Conservation (phyloP, 1,139 yeast species). For the Tardiomyces depauwii region DNA sequence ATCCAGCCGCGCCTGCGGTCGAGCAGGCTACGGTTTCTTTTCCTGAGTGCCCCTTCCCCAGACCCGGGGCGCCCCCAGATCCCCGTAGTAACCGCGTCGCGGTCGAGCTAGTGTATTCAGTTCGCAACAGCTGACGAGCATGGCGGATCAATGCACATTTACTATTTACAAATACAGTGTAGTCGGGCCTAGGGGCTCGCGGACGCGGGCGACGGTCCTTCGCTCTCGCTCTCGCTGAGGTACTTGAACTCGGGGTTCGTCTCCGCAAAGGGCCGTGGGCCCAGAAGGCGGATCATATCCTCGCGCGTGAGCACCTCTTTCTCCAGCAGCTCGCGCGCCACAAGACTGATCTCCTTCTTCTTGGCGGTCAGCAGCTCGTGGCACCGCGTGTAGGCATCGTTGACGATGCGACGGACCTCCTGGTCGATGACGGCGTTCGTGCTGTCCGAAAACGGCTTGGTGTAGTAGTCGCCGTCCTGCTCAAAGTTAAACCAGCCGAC, state of each 20-base stretch:
- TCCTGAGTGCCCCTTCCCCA: too few relatives aligned
- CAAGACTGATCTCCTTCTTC: constrained; percentile 61
- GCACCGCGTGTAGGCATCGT: constrained; percentile 67
- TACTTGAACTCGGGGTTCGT: constrained; percentile 89
- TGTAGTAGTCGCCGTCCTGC: constrained; percentile 43
- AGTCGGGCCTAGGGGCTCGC: too few relatives aligned
- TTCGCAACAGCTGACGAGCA: too few relatives aligned
- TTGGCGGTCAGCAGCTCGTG: constrained; percentile 56
- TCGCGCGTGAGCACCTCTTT: constrained; percentile 86
- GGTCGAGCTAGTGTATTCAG: too few relatives aligned
- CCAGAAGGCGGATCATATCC: constrained; percentile 79
- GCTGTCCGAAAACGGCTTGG: constrained; percentile 85
- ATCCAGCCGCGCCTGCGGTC: too few relatives aligned
- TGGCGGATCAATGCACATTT: too few relatives aligned
- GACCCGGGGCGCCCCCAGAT: too few relatives aligned
- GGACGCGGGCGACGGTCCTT: too few relatives aligned
- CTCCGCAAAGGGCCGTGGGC: constrained; percentile 85
- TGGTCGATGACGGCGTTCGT: constrained; percentile 72
- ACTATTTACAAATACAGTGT: too few relatives aligned
- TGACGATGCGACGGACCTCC: constrained; percentile 75
- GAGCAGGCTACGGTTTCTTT: too few relatives aligned
- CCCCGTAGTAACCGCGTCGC: too few relatives aligned
- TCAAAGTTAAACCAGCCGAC: constrained; percentile 78
- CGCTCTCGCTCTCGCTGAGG: constrained; percentile 13
- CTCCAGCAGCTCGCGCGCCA: constrained; percentile 72